These are phyloP conservation scores for Aspergillus nanangensis DNA, from an alignment of 495 filamentous ascomycete genomes.

Conservation along the genomic window DNA sequence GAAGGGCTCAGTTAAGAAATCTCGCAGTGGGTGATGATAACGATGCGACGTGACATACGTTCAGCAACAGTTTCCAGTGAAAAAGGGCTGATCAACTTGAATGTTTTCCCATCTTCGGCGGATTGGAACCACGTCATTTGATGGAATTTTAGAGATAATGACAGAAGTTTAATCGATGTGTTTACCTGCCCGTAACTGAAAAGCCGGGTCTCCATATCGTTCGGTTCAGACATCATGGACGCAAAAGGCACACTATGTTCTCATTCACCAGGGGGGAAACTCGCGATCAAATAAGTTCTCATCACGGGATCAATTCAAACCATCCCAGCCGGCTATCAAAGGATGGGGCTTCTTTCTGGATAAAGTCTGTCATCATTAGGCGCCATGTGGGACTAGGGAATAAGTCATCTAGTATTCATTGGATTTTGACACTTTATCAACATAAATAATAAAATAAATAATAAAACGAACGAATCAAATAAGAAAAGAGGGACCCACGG, in stretches of 20 bases:
- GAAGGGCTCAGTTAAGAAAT: constrained; percentile 1
- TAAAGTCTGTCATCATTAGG: too few relatives aligned
- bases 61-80: constrained; percentile 38
- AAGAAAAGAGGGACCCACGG: too few relatives aligned
- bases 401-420: too few relatives aligned
- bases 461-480: too few relatives aligned
- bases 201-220: background rate
- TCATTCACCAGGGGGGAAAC: background rate
- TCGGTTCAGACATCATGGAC: background rate
- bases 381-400: too few relatives aligned
- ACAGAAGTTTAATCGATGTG: too few relatives aligned
- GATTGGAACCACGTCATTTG: constrained; percentile 31
- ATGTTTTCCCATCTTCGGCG: constrained; percentile 39
- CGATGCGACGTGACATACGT: constrained; percentile 16
- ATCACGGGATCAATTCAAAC: too few relatives aligned
- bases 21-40: background rate
- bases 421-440: too few relatives aligned
- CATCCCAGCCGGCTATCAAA: too few relatives aligned
- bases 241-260: background rate
- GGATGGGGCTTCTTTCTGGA: too few relatives aligned
- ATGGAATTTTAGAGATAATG: background rate
- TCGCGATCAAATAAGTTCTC: too few relatives aligned
- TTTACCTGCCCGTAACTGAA: background rate
- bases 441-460: too few relatives aligned
- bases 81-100: constrained; percentile 41